Percentiles rank a stretch among this genome's conserved stretches.
Conservation (phyloP, 1,284 basidiomycete genomes). For the Agaricales sp. region DNA sequence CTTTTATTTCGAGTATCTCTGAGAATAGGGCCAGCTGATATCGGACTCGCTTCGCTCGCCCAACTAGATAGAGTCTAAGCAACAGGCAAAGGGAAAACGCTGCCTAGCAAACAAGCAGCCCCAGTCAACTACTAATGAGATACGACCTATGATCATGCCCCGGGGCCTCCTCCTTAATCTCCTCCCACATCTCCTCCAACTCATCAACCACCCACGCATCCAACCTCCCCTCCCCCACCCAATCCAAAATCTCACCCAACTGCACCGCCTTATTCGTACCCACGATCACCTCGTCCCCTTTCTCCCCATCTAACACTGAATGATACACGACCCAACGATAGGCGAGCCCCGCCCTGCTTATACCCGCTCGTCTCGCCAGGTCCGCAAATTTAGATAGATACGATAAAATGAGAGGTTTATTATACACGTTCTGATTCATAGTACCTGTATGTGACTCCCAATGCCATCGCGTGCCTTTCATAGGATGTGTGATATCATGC, state of each 20-base stretch:
- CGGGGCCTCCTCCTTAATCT: neutral
- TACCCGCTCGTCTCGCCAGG: neutral
- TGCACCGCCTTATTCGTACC: neutral
- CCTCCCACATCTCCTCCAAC: neutral
- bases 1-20: too few species aligned
- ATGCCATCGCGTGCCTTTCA: neutral
- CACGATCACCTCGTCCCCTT: neutral
- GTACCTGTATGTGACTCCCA: neutral
- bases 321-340: neutral
- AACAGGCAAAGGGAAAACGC: too few species aligned
- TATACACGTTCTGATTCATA: neutral
- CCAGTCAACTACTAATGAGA: too few species aligned
- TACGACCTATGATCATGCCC: neutral
- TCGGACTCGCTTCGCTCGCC: too few species aligned
- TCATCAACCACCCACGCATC: neutral
- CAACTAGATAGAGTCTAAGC: too few species aligned
- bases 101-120: too few species aligned
- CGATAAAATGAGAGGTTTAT: neutral
- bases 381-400: neutral
- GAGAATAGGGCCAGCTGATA: too few species aligned
- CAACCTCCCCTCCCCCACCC: neutral
- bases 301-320: neutral
- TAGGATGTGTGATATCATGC: neutral
- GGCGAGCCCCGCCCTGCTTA: neutral
- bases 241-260: neutral